phyloP scores from a whole-genome alignment of 805 yeast genomes.

The Schizosaccharomyces japonicus region DNA sequence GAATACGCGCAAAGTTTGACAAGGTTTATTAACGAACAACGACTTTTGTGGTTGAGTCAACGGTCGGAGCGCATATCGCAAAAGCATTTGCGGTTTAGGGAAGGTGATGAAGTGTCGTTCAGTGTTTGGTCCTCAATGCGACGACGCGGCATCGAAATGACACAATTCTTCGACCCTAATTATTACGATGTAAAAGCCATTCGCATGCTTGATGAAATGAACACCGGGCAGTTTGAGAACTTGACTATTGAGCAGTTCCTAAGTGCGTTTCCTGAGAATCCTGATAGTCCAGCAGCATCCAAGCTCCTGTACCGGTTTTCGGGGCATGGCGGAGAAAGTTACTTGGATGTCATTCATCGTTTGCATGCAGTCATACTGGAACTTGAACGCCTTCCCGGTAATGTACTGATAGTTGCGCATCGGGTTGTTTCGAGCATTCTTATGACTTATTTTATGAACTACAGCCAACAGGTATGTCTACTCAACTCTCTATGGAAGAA shows the following conservation, averaged over 20 bases:
- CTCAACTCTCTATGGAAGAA: too few species aligned
- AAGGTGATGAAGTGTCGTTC: slow-evolving; percentile 36
- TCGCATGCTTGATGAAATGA: slow-evolving; percentile 82
- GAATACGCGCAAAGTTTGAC: slow-evolving; percentile 66
- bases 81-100: not conserved
- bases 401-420: slow-evolving; percentile 83
- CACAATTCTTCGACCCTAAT: slow-evolving; percentile 58
- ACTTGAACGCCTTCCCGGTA: slow-evolving; percentile 85
- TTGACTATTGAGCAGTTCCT: slow-evolving; percentile 88
- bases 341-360: slow-evolving; percentile 81
- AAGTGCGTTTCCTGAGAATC: slow-evolving; percentile 68
- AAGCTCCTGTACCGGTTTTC: slow-evolving; percentile 88
- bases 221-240: slow-evolving; percentile 95
- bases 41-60: not conserved
- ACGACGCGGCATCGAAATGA: slow-evolving; percentile 77
- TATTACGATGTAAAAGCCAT: slow-evolving; percentile 88
- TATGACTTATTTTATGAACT: slow-evolving; percentile 68
- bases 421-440: slow-evolving; percentile 85
- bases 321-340: slow-evolving; percentile 93
- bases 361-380: slow-evolving; percentile 96
- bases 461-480: slow-evolving; percentile 22
- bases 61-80: not conserved
- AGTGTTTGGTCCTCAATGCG: slow-evolving; percentile 93
- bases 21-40: slow-evolving; percentile 33
- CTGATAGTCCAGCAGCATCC: slow-evolving; percentile 82